Evolutionary conservation across 345 rosid genomes (phyloP), one percentile per base, ranked within the genome.

Genomic region (Linum usitatissimum): DNA sequence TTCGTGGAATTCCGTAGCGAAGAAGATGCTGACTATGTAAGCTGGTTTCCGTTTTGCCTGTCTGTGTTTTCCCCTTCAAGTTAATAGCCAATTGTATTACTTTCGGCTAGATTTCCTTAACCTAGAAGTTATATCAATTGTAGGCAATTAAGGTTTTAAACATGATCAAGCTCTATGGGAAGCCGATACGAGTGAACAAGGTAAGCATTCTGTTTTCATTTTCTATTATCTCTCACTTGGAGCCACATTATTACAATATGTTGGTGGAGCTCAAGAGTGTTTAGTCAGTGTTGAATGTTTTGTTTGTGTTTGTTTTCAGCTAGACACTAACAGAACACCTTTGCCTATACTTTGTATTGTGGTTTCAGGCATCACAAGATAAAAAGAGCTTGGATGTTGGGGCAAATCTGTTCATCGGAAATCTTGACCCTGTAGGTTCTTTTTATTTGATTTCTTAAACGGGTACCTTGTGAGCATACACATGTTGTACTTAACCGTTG

Each of bases 311-410:
- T 49, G n/a, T 13, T 55, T 17, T 55, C 38, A 34, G 38, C 38
- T 5, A 34, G 38, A 34, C 38, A 34, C 38, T 45, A 45, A 45
- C 51, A 45, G 15, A 45, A 45, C 28, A 23, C 28, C 28, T 23
- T 45, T 45, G 7, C 15, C 15, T 10, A 45, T 17, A 53, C 61
- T 20, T 30, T 36, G n/a, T 70, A 64, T 30, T 36, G n/a, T 70
- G 66, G 63, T 59, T 71, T 62, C 71, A 93, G 99, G 96, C 97
- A 8, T 81, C 99, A 19, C 99, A 93, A 84, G 99, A 93, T 78
- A 93, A 93, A 75, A 93, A 93, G 82, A 93, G 95, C 67, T 75
- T 90, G 80, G 99, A 93, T 64, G 97, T 93, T 36, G 97, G 99
- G 59, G 99, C 99, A 38, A 93, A 93, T 72, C 95, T 93, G 64